Conservation (phyloP, 2,329 filamentous ascomycete genomes). For the Colletotrichum aenigma region DNA sequence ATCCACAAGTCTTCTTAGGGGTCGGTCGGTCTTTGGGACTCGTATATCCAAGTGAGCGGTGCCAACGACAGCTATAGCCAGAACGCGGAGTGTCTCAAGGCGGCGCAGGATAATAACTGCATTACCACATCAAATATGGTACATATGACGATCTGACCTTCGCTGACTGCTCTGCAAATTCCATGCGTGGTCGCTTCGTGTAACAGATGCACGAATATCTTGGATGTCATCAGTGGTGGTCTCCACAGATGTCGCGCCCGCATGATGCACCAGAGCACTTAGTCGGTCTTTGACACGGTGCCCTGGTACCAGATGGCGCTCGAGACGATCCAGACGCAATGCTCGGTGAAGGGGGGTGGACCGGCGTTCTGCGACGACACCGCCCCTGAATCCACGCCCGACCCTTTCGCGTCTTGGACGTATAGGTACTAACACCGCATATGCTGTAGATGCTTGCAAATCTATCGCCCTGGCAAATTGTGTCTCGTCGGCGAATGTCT, state of each 20-base stretch:
- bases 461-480: neutral
- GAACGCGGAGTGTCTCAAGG: conserved; percentile 24
- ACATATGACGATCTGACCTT: conserved; percentile 38
- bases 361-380: too few species aligned
- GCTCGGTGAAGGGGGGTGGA: neutral
- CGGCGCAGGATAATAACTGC: conserved; percentile 25
- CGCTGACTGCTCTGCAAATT: too few species aligned
- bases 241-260: too few species aligned
- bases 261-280: neutral
- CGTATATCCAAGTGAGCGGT: conserved; percentile 62
- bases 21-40: conserved; percentile 35
- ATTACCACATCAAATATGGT: conserved; percentile 42
- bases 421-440: too few species aligned
- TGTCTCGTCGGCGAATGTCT: neutral
- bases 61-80: conserved; percentile 22
- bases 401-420: neutral
- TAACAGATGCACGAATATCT: too few species aligned
- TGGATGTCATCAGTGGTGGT: too few species aligned
- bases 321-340: neutral
- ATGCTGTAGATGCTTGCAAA: neutral
- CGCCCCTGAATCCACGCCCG: neutral
- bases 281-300: neutral
- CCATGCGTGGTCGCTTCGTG: too few species aligned
- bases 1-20: conserved; percentile 43
- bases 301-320: neutral